Evolutionary conservation across 139 green algal species (phyloP), one percentile per base, ranked within the genome.

Genomic region (Chlorella sp.): DNA sequence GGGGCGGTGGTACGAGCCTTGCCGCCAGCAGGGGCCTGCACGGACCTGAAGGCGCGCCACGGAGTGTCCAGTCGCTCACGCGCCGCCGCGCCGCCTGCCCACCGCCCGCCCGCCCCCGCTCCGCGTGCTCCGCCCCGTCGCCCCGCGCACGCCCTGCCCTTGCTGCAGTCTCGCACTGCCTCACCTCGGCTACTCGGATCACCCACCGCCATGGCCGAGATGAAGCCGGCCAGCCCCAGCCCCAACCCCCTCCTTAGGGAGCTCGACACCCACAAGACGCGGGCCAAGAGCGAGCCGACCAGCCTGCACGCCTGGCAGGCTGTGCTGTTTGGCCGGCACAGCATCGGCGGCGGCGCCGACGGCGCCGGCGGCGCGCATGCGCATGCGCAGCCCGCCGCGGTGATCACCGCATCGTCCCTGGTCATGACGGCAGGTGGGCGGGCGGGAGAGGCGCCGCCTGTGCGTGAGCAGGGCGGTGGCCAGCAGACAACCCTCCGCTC

Each of bases 381-480:
- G 46, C 45, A 61, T 15, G 33, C 33, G 8, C 46, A 73, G 15
- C 11, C 35, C 31, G 33, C 48, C 6, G 46, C 46, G 3, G n/a
- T 38, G 8, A 46, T 73, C 48, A 73, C 67, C 3, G 67, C 67
- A 23, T 36, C 67, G 1, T 55, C 67, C 9, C 50, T 61, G 4
- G 48, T 73, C 29, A 73, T 73, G 67, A 61, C 67, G 9, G 31
- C 67, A 61, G 48, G 42, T 71, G 25, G 3, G 40, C 7, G 9
- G 40, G 9, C 5, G 1, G 21, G 64, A 41, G 6, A 12, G 2
- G 11, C 9, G 3, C 5, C 40, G 38, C 9, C 21, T n/a, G 3
- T 11, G 35, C 8, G 15, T 23, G 9, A 35, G 19, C 12, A 48
- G 2, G 19, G 35, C 60, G 11, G 4, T 25, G 15, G 62, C 41